A percentile compares a stretch with the other conserved stretches of the same genome.
phyloP scores from a whole-genome alignment of 495 filamentous ascomycete genomes.

The Baudoinia panamericana region DNA sequence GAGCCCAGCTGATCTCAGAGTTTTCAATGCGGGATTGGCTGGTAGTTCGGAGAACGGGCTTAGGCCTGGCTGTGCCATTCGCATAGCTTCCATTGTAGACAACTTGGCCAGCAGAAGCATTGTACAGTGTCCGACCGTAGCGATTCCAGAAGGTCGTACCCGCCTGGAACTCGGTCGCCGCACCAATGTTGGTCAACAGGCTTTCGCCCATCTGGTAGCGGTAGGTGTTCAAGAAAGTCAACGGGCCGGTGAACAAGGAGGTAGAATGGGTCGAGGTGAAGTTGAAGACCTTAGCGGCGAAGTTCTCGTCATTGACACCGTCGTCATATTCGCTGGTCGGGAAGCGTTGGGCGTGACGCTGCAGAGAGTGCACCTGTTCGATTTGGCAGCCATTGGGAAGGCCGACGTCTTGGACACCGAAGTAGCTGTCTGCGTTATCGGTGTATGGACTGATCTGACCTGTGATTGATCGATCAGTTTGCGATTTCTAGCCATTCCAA shows the following conservation, averaged over 20 bases:
- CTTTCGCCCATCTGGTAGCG: slow-evolving; percentile 35
- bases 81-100: slow-evolving; percentile 34
- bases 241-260: slow-evolving; percentile 32
- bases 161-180: slow-evolving; percentile 37
- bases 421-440: slow-evolving; percentile 33
- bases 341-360: slow-evolving; percentile 42
- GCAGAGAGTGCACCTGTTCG: slow-evolving; percentile 39
- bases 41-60: slow-evolving; percentile 39
- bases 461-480: slow-evolving; percentile 11
- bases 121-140: slow-evolving; percentile 41
- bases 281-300: slow-evolving; percentile 36
- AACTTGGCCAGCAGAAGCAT: slow-evolving; percentile 31
- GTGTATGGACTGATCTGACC: slow-evolving; percentile 36
- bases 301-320: slow-evolving; percentile 34
- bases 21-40: slow-evolving; percentile 38
- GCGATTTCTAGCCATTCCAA: neutral
- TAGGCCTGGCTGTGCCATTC: slow-evolving; percentile 29
- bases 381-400: slow-evolving; percentile 40
- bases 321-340: slow-evolving; percentile 32
- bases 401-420: slow-evolving; percentile 34
- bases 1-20: slow-evolving; percentile 34
- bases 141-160: slow-evolving; percentile 40
- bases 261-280: slow-evolving; percentile 30
- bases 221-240: slow-evolving; percentile 40
- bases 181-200: slow-evolving; percentile 36